Percentiles rank a stretch among this genome's conserved stretches.
phyloP scores from a whole-genome alignment of 495 filamentous ascomycete species.

The Terfezia claveryi region DNA sequence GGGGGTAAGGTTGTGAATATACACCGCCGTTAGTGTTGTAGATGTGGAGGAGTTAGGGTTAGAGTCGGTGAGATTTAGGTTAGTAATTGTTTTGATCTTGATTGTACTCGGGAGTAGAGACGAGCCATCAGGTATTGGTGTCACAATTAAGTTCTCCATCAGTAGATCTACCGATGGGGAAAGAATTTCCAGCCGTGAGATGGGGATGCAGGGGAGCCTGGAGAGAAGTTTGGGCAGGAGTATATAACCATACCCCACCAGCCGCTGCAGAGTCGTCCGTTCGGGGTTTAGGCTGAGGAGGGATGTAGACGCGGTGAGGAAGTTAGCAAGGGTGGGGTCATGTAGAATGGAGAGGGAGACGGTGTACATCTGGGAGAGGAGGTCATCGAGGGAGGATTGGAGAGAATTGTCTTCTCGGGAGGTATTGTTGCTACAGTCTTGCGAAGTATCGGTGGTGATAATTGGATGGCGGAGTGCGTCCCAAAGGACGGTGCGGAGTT shows the following conservation, averaged over 20 bases:
- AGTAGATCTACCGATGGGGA: not conserved
- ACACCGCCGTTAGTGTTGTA: not conserved
- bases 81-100: not conserved
- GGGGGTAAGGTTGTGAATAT: not conserved
- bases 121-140: not conserved
- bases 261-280: not conserved
- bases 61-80: not conserved
- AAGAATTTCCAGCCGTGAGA: not conserved
- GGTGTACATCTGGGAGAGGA: not conserved
- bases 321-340: not conserved
- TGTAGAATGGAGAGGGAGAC: not conserved
- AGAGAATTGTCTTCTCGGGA: not conserved
- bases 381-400: not conserved
- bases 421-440: not conserved
- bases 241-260: not conserved
- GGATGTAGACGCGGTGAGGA: not conserved
- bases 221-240: not conserved
- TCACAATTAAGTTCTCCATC: not conserved
- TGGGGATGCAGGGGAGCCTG: not conserved
- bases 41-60: not conserved
- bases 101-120: not conserved
- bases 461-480: not conserved
- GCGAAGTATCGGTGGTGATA: not conserved
- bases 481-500: not conserved
- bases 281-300: not conserved